phyloP scores from a whole-genome alignment of 2,329 filamentous ascomycete species.

The Tolypocladium ovalisporum region DNA sequence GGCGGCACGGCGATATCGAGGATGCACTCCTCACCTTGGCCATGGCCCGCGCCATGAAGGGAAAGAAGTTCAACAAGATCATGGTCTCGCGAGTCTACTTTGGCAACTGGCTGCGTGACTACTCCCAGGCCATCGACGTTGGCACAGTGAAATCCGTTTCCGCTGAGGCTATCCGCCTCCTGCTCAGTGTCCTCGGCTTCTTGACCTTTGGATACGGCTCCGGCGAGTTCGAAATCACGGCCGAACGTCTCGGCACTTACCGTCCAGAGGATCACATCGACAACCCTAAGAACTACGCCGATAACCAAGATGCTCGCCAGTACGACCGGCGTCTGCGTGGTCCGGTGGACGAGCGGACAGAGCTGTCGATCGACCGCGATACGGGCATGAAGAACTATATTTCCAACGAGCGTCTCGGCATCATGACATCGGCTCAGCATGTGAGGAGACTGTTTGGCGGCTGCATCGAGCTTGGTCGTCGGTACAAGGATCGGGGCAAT shows the following conservation, averaged over 20 bases:
- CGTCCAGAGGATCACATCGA: constrained; percentile 66
- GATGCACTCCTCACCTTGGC: constrained; percentile 71
- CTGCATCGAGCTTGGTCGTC: constrained; percentile 70
- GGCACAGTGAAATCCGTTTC: constrained; percentile 86
- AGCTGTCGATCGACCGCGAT: constrained; percentile 66
- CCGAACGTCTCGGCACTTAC: constrained; percentile 73
- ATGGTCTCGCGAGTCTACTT: constrained; percentile 88
- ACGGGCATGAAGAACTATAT: constrained; percentile 91
- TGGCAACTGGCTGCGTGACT: constrained; percentile 90
- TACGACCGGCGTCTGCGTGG: constrained; percentile 75
- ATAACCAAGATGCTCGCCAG: constrained; percentile 73
- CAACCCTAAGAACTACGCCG: constrained; percentile 81
- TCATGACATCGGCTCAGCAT: constrained; percentile 72
- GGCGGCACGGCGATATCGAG: constrained; percentile 87
- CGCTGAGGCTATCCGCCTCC: constrained; percentile 78
- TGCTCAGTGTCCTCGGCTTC: constrained; percentile 84
- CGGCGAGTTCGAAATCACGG: constrained; percentile 73
- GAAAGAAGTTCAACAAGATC: constrained; percentile 81
- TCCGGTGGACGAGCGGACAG: constrained; percentile 66
- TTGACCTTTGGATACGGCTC: constrained; percentile 80
- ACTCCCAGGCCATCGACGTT: constrained; percentile 88
- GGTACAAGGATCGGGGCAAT: constrained; percentile 47
- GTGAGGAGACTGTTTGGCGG: constrained; percentile 62
- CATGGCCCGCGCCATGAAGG: constrained; percentile 38
- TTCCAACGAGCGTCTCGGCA: constrained; percentile 66